phyloP scores from a whole-genome alignment of 257 asterid genomes.

The Cinchona pubescens region DNA sequence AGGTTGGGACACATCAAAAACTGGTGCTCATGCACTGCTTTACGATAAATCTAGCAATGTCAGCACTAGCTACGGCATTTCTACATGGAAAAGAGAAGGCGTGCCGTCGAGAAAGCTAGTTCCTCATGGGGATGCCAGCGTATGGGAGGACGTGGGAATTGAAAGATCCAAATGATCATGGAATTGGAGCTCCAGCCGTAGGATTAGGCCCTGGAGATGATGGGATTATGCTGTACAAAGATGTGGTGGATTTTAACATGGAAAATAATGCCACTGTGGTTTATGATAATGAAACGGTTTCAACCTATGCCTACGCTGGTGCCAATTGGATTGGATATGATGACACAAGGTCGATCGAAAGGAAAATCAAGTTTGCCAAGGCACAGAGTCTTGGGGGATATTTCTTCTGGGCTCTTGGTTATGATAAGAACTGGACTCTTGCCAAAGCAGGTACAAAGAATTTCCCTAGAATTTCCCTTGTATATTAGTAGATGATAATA shows the following conservation, averaged over 20 bases:
- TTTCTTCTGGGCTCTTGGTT: slow-evolving; percentile 69
- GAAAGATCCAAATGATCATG: slow-evolving; percentile 51
- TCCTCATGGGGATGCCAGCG: slow-evolving; percentile 65
- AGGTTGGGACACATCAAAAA: slow-evolving; percentile 48
- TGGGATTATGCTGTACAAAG: slow-evolving; percentile 42
- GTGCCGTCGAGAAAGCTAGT: slow-evolving; percentile 38
- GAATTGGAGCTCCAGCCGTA: slow-evolving; percentile 52
- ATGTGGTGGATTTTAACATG: slow-evolving; percentile 34
- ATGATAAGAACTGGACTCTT: slow-evolving; percentile 56
- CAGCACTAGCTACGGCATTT: slow-evolving; percentile 53
- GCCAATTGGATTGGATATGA: slow-evolving; percentile 60
- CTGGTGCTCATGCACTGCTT: slow-evolving; percentile 50
- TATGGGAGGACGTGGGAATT: slow-evolving; percentile 64
- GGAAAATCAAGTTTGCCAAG: slow-evolving; percentile 49
- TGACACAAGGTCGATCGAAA: slow-evolving; percentile 35
- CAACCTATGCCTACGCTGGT: slow-evolving; percentile 55
- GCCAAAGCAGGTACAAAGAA: slow-evolving; percentile 48
- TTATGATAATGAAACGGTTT: slow-evolving; percentile 40
- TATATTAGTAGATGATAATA: too few species aligned
- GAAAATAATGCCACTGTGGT: slow-evolving; percentile 41
- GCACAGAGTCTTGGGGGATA: slow-evolving; percentile 58
- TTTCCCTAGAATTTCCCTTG: too few species aligned
- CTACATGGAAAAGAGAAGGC: slow-evolving; percentile 43
- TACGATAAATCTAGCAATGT: slow-evolving; percentile 46
- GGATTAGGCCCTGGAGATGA: slow-evolving; percentile 53